Evolutionary conservation across 768 basidiomycete genomes (phyloP).

Genomic region (Exsudoporus frostii): DNA sequence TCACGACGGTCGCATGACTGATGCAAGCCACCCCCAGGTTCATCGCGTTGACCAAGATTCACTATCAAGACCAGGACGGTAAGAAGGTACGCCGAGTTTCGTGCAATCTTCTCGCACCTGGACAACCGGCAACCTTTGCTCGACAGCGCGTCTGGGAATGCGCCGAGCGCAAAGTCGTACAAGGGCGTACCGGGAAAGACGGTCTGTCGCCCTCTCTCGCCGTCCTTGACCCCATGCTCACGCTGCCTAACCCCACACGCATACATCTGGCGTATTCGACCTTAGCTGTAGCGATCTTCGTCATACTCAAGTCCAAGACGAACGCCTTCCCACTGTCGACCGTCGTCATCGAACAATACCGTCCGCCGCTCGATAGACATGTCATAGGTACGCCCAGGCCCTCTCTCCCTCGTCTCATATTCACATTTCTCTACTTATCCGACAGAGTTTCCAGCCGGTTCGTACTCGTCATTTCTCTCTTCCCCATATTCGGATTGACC

Average conservation of each 20-base stretch:
- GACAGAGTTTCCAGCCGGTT: slow-evolving; percentile 58
- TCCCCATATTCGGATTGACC: background rate
- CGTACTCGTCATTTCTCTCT: slow-evolving; percentile 25
- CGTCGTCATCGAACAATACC: slow-evolving; percentile 87
- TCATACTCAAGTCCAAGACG: slow-evolving; percentile 73
- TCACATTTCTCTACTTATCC: background rate
- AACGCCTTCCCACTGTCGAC: slow-evolving; percentile 72
- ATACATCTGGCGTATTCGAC: background rate
- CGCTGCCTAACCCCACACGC: background rate
- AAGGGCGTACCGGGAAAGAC: slow-evolving; percentile 75
- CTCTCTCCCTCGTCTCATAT: background rate
- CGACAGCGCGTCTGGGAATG: slow-evolving; percentile 82
- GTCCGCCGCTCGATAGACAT: slow-evolving; percentile 78
- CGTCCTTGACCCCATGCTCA: background rate
- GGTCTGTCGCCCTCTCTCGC: slow-evolving; percentile 41
- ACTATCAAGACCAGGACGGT: slow-evolving; percentile 76
- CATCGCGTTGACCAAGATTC: slow-evolving; percentile 79
- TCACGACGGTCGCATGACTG: background rate
- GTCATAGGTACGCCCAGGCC: slow-evolving; percentile 56
- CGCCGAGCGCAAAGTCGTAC: slow-evolving; percentile 82
- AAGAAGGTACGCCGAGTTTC: slow-evolving; percentile 47
- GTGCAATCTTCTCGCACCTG: background rate
- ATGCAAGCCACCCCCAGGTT: slow-evolving; percentile 49
- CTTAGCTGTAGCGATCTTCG: slow-evolving; percentile 80
- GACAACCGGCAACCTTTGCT: background rate